A percentile compares a stretch with the other conserved stretches of the same genome.
These are phyloP conservation scores for Hortiboletus campestris DNA, from an alignment of 768 basidiomycete species.

Conservation along the genomic window DNA sequence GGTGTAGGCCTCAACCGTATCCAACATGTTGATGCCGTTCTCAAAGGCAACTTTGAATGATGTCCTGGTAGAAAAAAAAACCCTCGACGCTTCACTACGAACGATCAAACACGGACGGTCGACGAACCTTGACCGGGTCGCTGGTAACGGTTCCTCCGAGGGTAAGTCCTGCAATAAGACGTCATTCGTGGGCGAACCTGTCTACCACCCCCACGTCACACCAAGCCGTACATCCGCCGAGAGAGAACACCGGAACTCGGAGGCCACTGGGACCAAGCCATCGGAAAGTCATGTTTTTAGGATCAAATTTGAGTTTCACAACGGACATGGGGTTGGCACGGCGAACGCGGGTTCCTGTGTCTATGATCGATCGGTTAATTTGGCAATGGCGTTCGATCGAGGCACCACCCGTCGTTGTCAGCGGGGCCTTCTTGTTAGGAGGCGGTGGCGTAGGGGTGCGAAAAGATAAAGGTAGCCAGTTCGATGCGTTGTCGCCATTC, in stretches of 20 bases:
- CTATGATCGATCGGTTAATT: neutral
- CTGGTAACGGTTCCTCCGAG: conserved; percentile 7
- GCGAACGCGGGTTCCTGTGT: neutral
- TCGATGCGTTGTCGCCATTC: neutral
- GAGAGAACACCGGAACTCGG: conserved; percentile 8
- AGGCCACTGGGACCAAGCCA: conserved; percentile 7
- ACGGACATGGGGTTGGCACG: neutral
- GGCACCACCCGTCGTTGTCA: neutral
- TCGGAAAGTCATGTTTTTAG: conserved; percentile 8
- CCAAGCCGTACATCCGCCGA: conserved; percentile 6
- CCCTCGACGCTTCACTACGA: neutral
- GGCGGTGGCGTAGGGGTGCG: neutral
- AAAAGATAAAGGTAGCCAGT: neutral
- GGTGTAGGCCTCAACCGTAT: conserved; percentile 8
- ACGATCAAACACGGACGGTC: neutral
- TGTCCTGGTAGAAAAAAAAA: neutral
- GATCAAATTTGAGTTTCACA: conserved; percentile 5
- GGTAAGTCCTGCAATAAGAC: conserved; percentile 2
- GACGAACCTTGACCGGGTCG: conserved; percentile 4
- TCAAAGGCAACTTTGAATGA: conserved; percentile 7
- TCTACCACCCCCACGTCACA: neutral
- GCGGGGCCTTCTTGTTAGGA: neutral
- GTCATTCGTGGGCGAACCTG: neutral
- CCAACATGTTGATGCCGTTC: conserved; percentile 12
- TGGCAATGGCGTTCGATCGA: neutral